phyloP scores from a whole-genome alignment of 179 eudicot species.

The Camellia oleifera region DNA sequence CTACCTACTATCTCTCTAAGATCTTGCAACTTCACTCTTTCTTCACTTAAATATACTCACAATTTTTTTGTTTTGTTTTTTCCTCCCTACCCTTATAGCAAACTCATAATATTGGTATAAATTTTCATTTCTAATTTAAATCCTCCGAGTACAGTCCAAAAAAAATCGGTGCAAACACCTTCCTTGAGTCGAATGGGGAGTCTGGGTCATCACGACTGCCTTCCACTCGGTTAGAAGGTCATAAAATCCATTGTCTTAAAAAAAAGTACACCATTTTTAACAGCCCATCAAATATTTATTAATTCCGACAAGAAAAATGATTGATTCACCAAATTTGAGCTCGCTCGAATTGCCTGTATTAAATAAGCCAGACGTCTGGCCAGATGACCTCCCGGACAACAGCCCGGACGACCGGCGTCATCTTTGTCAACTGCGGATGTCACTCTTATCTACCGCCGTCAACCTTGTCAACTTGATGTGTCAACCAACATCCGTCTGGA shows the following conservation, averaged over 20 bases:
- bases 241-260: neutral
- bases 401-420: too few species aligned
- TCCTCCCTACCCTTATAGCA: neutral
- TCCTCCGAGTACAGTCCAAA: neutral
- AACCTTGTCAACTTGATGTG: too few species aligned
- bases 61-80: neutral
- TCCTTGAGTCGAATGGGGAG: neutral
- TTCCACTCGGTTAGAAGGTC: conserved; percentile 1
- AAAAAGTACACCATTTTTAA: neutral
- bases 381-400: too few species aligned
- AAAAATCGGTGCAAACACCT: neutral
- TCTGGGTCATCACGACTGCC: neutral
- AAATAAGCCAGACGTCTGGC: too few species aligned
- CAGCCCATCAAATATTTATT: neutral
- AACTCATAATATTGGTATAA: neutral
- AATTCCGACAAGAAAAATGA: neutral
- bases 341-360: too few species aligned
- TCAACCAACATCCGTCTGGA: too few species aligned
- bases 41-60: neutral
- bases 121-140: too few species aligned
- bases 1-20: too few species aligned
- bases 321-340: too few species aligned
- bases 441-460: too few species aligned
- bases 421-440: too few species aligned
- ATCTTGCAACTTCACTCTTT: neutral